Evolutionary conservation across 805 yeast genomes (phyloP).

Genomic region (Yamadazyma endophytica): DNA sequence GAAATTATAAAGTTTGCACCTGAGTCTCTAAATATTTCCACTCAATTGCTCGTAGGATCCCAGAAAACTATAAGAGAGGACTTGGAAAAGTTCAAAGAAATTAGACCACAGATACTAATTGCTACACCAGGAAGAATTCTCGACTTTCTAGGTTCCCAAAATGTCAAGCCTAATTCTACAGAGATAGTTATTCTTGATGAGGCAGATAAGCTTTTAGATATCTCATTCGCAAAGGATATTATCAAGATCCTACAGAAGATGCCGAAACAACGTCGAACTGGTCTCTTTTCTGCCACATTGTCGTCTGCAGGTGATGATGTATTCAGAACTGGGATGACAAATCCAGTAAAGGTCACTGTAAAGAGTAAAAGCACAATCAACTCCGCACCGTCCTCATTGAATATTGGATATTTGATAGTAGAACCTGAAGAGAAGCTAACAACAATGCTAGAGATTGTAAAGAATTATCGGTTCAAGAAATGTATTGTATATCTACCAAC

Average conservation of each 20-base stretch:
- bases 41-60: slow-evolving; percentile 67
- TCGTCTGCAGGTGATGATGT: slow-evolving; percentile 75
- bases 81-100: slow-evolving; percentile 48
- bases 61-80: slow-evolving; percentile 67
- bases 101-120: slow-evolving; percentile 69
- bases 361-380: slow-evolving; percentile 33
- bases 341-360: slow-evolving; percentile 86
- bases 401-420: slow-evolving; percentile 56
- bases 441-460: slow-evolving; percentile 49
- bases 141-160: slow-evolving; percentile 62
- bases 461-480: slow-evolving; percentile 59
- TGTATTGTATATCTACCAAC: slow-evolving; percentile 92
- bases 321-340: slow-evolving; percentile 85
- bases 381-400: slow-evolving; percentile 59
- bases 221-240: slow-evolving; percentile 68
- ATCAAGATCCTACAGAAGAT: slow-evolving; percentile 60
- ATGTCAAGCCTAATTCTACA: slow-evolving; percentile 57
- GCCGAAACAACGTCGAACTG: slow-evolving; percentile 92
- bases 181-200: slow-evolving; percentile 84
- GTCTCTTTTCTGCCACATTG: slow-evolving; percentile 90
- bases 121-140: slow-evolving; percentile 91
- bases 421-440: slow-evolving; percentile 62
- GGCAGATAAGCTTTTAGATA: slow-evolving; percentile 84
- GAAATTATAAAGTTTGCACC: too few relatives aligned
- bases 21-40: too few relatives aligned